phyloP scores from a whole-genome alignment of 306 rosid species.

The Glycine tomentella region DNA sequence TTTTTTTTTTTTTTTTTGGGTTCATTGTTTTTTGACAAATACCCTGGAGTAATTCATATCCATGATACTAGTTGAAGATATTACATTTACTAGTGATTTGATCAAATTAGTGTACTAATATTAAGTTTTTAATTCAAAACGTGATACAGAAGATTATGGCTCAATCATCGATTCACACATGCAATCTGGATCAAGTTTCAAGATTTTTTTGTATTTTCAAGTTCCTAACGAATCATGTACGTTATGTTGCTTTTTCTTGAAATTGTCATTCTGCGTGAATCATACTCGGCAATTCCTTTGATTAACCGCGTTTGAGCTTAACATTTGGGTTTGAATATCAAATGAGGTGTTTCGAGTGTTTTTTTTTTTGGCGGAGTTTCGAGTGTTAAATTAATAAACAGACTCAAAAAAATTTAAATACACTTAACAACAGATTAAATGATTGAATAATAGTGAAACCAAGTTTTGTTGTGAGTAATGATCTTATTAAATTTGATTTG shows the following conservation, averaged over 20 bases:
- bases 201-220: constrained; percentile 4
- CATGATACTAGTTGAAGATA: background rate
- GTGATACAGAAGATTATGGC: background rate
- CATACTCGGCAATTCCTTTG: background rate
- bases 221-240: background rate
- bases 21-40: background rate
- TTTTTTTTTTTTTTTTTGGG: no score
- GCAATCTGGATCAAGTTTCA: constrained; percentile 42
- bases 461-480: background rate
- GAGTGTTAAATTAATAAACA: background rate
- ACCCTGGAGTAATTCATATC: background rate
- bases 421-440: background rate
- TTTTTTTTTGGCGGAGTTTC: no score
- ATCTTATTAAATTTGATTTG: background rate
- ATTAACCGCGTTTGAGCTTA: background rate
- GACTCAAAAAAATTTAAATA: background rate
- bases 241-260: constrained; percentile 30
- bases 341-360: background rate
- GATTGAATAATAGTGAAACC: background rate
- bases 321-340: background rate
- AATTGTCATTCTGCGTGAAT: constrained; percentile 35
- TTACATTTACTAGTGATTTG: no score
- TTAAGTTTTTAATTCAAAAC: no score
- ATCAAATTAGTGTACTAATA: no score
- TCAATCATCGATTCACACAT: constrained; percentile 7